These are phyloP conservation scores for Lanmaoa rubissima DNA, from an alignment of 768 basidiomycete genomes.

Conservation along the genomic window DNA sequence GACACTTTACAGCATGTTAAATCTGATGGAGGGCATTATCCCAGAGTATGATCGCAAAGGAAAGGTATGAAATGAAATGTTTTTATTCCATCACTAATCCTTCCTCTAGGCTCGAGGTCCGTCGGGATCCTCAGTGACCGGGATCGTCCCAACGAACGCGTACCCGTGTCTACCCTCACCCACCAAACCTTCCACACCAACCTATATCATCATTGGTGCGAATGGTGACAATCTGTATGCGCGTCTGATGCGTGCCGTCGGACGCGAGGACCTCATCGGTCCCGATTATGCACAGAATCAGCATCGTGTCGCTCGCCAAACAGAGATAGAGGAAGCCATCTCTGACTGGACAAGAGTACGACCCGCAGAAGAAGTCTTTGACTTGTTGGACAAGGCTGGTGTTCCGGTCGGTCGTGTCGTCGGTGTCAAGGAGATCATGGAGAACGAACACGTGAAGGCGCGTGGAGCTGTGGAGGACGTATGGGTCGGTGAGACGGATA, in stretches of 20 bases:
- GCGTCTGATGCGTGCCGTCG: conserved; percentile 61
- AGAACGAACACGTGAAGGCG: conserved; percentile 52
- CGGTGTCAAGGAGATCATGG: conserved; percentile 60
- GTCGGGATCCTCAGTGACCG: conserved; percentile 72
- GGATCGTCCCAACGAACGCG: conserved; percentile 74
- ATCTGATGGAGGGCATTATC: conserved; percentile 74
- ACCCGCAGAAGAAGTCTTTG: conserved; percentile 53
- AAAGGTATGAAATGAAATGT: conserved; percentile 40
- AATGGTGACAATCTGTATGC: conserved; percentile 71
- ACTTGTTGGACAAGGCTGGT: conserved; percentile 46
- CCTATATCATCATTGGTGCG: conserved; percentile 69
- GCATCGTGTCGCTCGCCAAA: conserved; percentile 41
- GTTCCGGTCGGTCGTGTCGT: conserved; percentile 67
- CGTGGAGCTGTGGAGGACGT: conserved; percentile 61
- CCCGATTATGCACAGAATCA: conserved; percentile 46
- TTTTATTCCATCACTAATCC: not conserved
- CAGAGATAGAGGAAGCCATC: conserved; percentile 61
- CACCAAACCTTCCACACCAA: conserved; percentile 38
- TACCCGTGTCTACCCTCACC: conserved; percentile 60
- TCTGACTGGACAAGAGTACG: conserved; percentile 53
- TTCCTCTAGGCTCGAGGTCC: conserved; percentile 58
- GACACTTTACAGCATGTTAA: conserved; percentile 54
- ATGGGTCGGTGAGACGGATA: conserved; percentile 41
- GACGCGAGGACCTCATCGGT: conserved; percentile 57
- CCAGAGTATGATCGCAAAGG: conserved; percentile 74